Evolutionary conservation across 2,329 filamentous ascomycete genomes (phyloP), one percentile per base, ranked within the genome.

Genomic region (Teratosphaeria nubilosa): DNA sequence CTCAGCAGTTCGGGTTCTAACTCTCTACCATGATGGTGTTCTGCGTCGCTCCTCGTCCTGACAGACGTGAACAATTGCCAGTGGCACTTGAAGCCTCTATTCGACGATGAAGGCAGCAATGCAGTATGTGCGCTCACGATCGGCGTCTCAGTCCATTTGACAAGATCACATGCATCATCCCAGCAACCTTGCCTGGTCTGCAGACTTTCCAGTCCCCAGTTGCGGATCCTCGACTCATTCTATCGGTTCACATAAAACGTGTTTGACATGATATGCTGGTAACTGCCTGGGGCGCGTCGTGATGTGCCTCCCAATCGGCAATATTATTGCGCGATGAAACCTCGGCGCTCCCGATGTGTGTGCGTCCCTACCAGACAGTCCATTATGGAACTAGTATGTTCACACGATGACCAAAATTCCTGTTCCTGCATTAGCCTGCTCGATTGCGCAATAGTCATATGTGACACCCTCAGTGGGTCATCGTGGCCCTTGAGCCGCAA

Each of bases 361-460:
- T 48, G 41, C 10, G 16, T 22, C 41, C 20, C 41, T 48, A 10
- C 9, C 3, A 48, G 16, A 3, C 16, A 48, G n/a, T 48, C 41
- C 41, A 22, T 48, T 48, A 48, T 22, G 5, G 41, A 22, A 48
- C 9, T 20, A 48, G 16, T n/a, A 5, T 10, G n/a, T 22, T n/a
- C 41, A 48, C 41, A 48, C 5, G 41, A 20, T 22, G 41, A 22
- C 41, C 41, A 48, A 48, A 20, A 20, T 22, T 48, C n/a, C 59
- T 51, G 66, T 68, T 64, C 66, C 66, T 68, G 66, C 66, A 66
- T 67, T 67, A 67, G 65, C 60, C 50, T 55, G 14, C 20, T 24
- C 24, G 25, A 51, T 66, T 68, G 65, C 66, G 66, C 65, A 65
- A 66, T 66, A 32, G 41, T 60, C 51, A 64, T 61, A 60, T 59